Evolutionary conservation across 106 monocot genomes (phyloP).

Genomic region (Dendrobium nobile): DNA sequence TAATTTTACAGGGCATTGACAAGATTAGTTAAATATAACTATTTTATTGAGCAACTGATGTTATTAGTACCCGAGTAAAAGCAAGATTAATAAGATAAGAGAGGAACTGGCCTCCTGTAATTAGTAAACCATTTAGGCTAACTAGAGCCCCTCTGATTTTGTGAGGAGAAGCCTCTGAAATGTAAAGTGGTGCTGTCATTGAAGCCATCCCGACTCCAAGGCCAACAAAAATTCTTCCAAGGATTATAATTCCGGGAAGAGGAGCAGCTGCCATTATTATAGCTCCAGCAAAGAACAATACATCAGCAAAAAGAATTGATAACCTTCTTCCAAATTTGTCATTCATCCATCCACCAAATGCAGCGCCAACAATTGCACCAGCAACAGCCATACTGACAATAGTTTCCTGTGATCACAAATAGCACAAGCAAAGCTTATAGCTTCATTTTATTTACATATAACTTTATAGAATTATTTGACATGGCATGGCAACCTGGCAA

Average conservation of each 20-base stretch:
- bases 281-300: conserved; percentile 74
- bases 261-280: conserved; percentile 72
- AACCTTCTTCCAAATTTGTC: conserved; percentile 63
- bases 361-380: conserved; percentile 86
- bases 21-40: not conserved
- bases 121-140: conserved; percentile 75
- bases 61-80: conserved; percentile 55
- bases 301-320: conserved; percentile 69
- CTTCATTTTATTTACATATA: not conserved
- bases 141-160: conserved; percentile 86
- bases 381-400: conserved; percentile 99
- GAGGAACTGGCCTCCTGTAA: conserved; percentile 88
- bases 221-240: conserved; percentile 86
- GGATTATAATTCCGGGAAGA: conserved; percentile 52
- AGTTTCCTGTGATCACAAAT: conserved; percentile 49
- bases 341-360: conserved; percentile 62
- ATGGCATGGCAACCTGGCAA: not conserved
- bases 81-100: conserved; percentile 90
- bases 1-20: not conserved
- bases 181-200: conserved; percentile 93
- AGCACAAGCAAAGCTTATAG: not conserved
- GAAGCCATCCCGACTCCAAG: conserved; percentile 94
- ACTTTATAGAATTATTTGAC: not conserved
- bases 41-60: not conserved
- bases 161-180: conserved; percentile 91